Percentiles rank a stretch among this genome's conserved stretches.
Evolutionary conservation across 129 eudicot species (phyloP).

Genomic region (sunflower (Helianthus annuus)): HanXRQr2.0-SUNRISE NC_035443.2:140015045-140015544

Average conservation of each 20-base stretch:
- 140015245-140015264: not conserved
- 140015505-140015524: constrained; percentile 90
- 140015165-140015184: too few species aligned
- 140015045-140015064: too few species aligned
- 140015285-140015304: not conserved
- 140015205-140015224: too few species aligned
- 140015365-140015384: not conserved
- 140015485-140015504: constrained; percentile 98
- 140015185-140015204: too few species aligned
- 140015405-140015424: constrained; percentile 67
- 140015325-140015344: not conserved
- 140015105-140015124: too few species aligned
- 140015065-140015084: too few species aligned
- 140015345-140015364: not conserved
- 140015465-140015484: constrained; percentile 90
- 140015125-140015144: too few species aligned
- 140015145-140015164: too few species aligned
- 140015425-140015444: constrained; percentile 76
- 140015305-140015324: not conserved
- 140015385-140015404: constrained; percentile 18
- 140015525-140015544: not conserved
- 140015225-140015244: too few species aligned
- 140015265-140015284: not conserved
- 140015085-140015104: too few species aligned
- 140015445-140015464: constrained; percentile 98